Conservation (phyloP, 2,329 filamentous ascomycete genomes). For the Drechmeria coniospora region DNA sequence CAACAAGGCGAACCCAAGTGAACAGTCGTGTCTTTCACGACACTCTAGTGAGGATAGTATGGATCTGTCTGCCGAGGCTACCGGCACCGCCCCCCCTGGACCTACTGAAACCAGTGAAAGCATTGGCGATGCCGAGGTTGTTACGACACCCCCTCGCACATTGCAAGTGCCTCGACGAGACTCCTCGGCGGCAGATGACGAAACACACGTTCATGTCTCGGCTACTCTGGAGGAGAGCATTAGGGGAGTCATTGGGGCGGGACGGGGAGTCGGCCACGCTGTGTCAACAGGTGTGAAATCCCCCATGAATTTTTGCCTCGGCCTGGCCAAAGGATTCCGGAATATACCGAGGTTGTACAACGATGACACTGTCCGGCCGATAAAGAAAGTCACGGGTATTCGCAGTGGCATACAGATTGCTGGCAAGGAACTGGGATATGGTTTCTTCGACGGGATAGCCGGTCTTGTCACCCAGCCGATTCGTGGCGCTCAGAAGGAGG, state of each 20-base stretch:
- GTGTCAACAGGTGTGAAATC: slow-evolving; percentile 61
- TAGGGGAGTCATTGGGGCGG: slow-evolving; percentile 48
- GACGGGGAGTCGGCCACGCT: slow-evolving; percentile 55
- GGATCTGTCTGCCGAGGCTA: too few species aligned
- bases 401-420: slow-evolving; percentile 64
- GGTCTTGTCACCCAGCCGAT: slow-evolving; percentile 68
- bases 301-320: slow-evolving; percentile 73
- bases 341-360: slow-evolving; percentile 78
- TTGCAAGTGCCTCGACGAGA: slow-evolving; percentile 7
- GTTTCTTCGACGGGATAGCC: slow-evolving; percentile 67
- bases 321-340: slow-evolving; percentile 72
- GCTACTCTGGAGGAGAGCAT: too few species aligned
- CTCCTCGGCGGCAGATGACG: too few species aligned
- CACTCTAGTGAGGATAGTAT: slow-evolving; percentile 3
- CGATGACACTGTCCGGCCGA: slow-evolving; percentile 64
- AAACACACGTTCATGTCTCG: too few species aligned
- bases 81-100: too few species aligned
- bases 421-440: slow-evolving; percentile 61
- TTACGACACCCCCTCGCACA: slow-evolving; percentile 2
- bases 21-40: slow-evolving; percentile 2
- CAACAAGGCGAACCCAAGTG: slow-evolving; percentile 6
- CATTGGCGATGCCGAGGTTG: neutral
- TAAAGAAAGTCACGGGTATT: slow-evolving; percentile 64
- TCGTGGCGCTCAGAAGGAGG: slow-evolving; percentile 36
- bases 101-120: neutral